Evolutionary conservation across 2,329 filamentous ascomycete species (phyloP), one percentile per base, ranked within the genome.

Genomic region (Shiraia bambusicola): DNA sequence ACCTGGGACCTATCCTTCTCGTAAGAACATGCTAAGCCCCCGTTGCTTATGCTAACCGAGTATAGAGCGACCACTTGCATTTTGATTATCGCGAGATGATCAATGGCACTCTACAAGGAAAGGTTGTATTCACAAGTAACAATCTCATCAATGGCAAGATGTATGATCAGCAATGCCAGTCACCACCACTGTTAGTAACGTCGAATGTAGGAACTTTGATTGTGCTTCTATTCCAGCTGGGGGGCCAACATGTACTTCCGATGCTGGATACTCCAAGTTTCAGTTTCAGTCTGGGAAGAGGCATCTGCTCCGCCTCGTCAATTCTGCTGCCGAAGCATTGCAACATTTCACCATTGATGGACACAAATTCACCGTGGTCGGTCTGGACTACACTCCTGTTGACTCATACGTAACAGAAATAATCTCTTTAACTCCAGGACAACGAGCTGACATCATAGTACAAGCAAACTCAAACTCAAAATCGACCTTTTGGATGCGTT

Each of bases 241-340:
- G n/a, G 38, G 32, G 2, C 24, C n/a, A 13, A 12, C 24, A 15
- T 34, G 14, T 12, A n/a, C 17, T 7, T 12, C 15, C 12, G 24
- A 34, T n/a, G 38, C 22, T 28, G 17, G 17, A 2, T 13, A 13
- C 8, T 28, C 24, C 3, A 12, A 29, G 10, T 24, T 34, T 34
- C 63, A 64, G 3, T 45, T 58, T 28, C 38, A 27, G 3, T 74
- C 66, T 1, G 74, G 75, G 40, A 73, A 70, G 61, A 72, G 61
- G 5, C 75, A 83, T 56, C 76, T 76, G 4, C 67, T 77, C 4
- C 74, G 79, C 1, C 69, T 83, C 36, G 71, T 82, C 57, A 83
- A 83, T 62, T 52, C 72, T 6, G 47, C 42, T 16, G 47, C 35
- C 7, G 40, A 39, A 12, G 37, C 41, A 1, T 32, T 29, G 24